Conservation (phyloP, 139 green algal species). For the Bryopsis sp. region DNA sequence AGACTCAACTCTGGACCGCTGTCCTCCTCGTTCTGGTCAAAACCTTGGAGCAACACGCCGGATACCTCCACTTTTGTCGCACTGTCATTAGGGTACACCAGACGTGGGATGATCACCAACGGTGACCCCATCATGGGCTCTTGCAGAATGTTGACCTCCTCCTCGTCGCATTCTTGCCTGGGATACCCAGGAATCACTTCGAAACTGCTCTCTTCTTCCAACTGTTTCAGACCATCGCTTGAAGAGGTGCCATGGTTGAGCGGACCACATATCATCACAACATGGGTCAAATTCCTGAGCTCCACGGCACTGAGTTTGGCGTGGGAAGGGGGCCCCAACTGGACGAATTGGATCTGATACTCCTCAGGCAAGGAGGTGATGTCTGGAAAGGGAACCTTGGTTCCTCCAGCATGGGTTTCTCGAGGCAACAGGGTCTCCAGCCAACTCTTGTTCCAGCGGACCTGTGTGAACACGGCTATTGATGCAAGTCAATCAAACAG, state of each 20-base stretch:
- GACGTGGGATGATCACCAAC: conserved; percentile 6
- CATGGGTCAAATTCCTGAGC: neutral
- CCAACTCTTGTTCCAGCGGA: too few relatives aligned
- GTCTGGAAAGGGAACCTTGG: too few relatives aligned
- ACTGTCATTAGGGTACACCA: neutral
- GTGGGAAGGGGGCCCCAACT: neutral
- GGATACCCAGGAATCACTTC: conserved; percentile 8
- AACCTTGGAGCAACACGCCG: neutral
- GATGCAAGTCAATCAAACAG: too few relatives aligned
- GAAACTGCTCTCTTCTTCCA: too few relatives aligned
- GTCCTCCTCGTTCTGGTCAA: too few relatives aligned
- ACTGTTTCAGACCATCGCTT: too few relatives aligned
- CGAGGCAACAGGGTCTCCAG: too few relatives aligned
- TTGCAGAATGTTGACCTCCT: neutral
- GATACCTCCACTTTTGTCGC: conserved; percentile 6
- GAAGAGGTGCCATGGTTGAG: too few relatives aligned
- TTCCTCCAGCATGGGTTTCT: too few relatives aligned
- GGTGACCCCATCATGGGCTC: neutral
- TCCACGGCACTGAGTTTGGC: neutral
- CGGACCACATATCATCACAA: conserved; percentile 2
- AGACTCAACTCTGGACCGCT: too few relatives aligned
- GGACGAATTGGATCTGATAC: neutral
- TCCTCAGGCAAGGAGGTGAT: too few relatives aligned
- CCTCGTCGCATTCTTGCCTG: neutral
- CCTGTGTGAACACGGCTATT: too few relatives aligned